Evolutionary conservation across 768 basidiomycete genomes (phyloP).

Genomic region (Trametes villosa): DNA sequence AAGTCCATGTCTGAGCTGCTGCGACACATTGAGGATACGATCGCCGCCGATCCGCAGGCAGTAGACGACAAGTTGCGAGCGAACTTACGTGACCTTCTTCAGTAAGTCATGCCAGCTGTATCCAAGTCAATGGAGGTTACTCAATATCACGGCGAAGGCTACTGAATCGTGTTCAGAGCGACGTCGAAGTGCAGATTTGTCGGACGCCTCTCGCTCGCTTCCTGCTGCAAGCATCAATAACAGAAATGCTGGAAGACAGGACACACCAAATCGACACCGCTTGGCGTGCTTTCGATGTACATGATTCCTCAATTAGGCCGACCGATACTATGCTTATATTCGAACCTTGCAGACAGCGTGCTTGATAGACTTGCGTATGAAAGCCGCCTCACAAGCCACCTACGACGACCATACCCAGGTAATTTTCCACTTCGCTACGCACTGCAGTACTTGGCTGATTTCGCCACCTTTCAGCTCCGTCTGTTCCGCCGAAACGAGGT

Average conservation of each 20-base stretch:
- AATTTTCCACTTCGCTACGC: not conserved
- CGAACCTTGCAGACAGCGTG: slow-evolving; percentile 12
- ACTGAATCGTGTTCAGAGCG: not conserved
- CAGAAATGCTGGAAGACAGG: slow-evolving; percentile 5
- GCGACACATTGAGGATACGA: slow-evolving; percentile 2
- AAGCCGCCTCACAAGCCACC: slow-evolving; percentile 8
- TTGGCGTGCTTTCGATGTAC: slow-evolving; percentile 15
- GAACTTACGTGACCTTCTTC: slow-evolving; percentile 1
- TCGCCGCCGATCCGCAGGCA: not conserved
- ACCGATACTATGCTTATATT: not conserved
- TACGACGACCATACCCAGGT: slow-evolving; percentile 16
- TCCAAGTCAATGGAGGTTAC: not conserved
- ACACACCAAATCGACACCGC: slow-evolving; percentile 11
- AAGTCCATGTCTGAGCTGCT: slow-evolving; percentile 3
- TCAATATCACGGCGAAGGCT: not conserved
- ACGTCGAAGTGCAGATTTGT: not conserved
- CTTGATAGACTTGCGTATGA: slow-evolving; percentile 11
- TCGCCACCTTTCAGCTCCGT: slow-evolving; percentile 1
- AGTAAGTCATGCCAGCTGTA: not conserved
- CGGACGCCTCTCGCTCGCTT: slow-evolving; percentile 7
- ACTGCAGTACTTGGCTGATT: too few relatives aligned
- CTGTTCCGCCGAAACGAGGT: slow-evolving; percentile 17
- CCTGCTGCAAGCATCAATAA: slow-evolving; percentile 8
- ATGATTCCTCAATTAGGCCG: not conserved
- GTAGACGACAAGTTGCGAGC: not conserved